Base-by-base conservation (phyloP, 1,139 yeast genomes). In the Blastobotrys serpentis region DNA sequence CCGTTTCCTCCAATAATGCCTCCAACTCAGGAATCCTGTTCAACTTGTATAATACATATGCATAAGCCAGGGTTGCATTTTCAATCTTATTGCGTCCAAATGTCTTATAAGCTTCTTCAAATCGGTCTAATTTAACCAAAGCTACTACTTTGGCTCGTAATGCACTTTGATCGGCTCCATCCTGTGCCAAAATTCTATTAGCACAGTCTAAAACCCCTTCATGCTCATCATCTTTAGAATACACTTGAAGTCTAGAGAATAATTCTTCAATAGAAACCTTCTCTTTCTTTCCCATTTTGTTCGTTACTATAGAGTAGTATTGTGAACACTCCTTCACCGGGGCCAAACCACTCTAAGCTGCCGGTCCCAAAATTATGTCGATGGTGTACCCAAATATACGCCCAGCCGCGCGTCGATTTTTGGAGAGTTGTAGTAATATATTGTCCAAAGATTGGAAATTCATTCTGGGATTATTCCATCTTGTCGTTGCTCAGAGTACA, bases 31-130 rank as follows among this genome's bases (percentile, higher is more conserved):
- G 70, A 49, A 82, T 71, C 45, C 72, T 69, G 46, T 82, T 83
- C 42, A 82, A 64, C 62, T 86, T 85, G 68, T 89, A 90, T 56
- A 76, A 78, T 11, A 85, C 73, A 63, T 89, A 90, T 1, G 86
- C 79, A 46, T 74, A 75, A 61, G 86, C 95, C 36, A 59, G 48
- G n/a, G 57, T 51, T 36, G 51, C 44, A 17, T 49, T 41, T 5
- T 44, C 42, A 5, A 53, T 47, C 6, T 44, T 44, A 23, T 52
- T 34, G 8, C 47, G 43, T 5, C 48, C 51, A 26, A 63, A 51
- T 16, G 81, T 60, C 46, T 75, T 71, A 22, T 69, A 64, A 0
- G 90, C 95, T 48, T 74, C 70, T 47, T 69, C 68, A 63, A 84
- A 87, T 56, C 75, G 75, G 62, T 88, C 96, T 59, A 83, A 73